A percentile compares a stretch with the other conserved stretches of the same genome.
Conservation (phyloP, 331 rosid genomes). For the Quercus lobata region DNA sequence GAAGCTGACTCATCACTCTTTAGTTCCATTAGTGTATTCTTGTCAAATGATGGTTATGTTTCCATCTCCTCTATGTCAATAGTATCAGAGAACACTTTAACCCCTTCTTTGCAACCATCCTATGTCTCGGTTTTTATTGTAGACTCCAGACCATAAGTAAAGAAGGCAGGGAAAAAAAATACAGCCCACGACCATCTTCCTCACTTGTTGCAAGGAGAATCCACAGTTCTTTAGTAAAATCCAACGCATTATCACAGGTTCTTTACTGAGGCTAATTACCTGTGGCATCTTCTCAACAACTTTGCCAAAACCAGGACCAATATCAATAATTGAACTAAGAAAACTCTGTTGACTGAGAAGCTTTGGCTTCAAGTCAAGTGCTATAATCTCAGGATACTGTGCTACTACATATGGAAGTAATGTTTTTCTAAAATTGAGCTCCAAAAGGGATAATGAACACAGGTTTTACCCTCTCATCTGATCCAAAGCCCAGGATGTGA, state of each 20-base stretch:
- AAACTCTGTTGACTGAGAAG: conserved; percentile 51
- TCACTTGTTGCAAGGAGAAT: conserved; percentile 54
- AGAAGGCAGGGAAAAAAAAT: conserved; percentile 70
- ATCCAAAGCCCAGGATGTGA: conserved; percentile 82
- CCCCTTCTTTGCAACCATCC: conserved; percentile 57
- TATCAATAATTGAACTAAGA: conserved; percentile 56
- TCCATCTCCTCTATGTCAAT: conserved; percentile 96
- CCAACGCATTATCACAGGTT: conserved; percentile 73
- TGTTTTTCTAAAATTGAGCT: conserved; percentile 55
- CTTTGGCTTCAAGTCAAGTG: conserved; percentile 63
- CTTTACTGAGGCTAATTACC: conserved; percentile 63
- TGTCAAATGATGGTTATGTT: conserved; percentile 55
- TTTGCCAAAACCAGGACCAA: conserved; percentile 63
- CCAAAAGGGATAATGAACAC: conserved; percentile 60
- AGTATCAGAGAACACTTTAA: conserved; percentile 78
- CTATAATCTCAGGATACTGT: conserved; percentile 79
- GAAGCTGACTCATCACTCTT: conserved; percentile 64
- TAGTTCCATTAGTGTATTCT: conserved; percentile 68
- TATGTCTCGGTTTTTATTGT: conserved; percentile 80
- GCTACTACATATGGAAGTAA: conserved; percentile 71
- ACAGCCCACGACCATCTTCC: conserved; percentile 50
- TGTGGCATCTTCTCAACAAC: conserved; percentile 96
- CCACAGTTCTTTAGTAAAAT: conserved; percentile 71
- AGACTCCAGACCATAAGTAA: conserved; percentile 87
- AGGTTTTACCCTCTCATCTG: conserved; percentile 71